Evolutionary conservation across 1,284 basidiomycete genomes (phyloP), one percentile per base, ranked within the genome.

Genomic region (Cryptococcus sp.): DNA sequence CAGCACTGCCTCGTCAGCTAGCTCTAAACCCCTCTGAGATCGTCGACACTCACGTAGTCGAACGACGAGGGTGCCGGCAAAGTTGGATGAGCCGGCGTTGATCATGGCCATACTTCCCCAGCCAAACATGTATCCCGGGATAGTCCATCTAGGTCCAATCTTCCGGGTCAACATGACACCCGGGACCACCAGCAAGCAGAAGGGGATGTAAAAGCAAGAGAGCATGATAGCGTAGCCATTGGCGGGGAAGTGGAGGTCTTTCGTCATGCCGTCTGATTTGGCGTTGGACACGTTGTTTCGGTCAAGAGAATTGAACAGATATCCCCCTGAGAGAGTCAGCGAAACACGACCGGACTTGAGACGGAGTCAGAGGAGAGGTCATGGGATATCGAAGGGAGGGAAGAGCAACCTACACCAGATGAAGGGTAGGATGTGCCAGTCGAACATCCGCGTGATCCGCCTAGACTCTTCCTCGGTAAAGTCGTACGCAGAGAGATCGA

Each of bases 241-340:
- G 34, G 40, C 45, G 19, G 58, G 60, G 46, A 62, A 62, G 44
- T 59, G 35, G 18, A 62, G 50, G 43, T 60, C 56, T 31, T 36
- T 49, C 26, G 57, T 59, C 58, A 62, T 59, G 7, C 58, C 58
- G 43, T 59, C 60, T 4, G 53, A 54, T 44, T 63, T 64, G 24
- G 65, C 65, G 43, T 65, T 66, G 33, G 59, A 60, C 7, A 64
- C 46, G 48, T 68, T 68, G 38, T 51, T 54, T 12, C 65, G 45
- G 47, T 67, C 62, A 6, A 66, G 57, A 14, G 56, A 54, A 47
- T 58, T 58, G 55, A 61, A 61, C 28, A 61, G 37, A 44, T 61
- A 61, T 31, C 28, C 28, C 28, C 28, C 14, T 19, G 25, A 12
- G 23, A 12, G 26, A 25, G 14, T 32, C 19, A 32, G 14, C 40